phyloP scores from a whole-genome alignment of 768 basidiomycete genomes.

The Rhizopogon vulgaris region DNA sequence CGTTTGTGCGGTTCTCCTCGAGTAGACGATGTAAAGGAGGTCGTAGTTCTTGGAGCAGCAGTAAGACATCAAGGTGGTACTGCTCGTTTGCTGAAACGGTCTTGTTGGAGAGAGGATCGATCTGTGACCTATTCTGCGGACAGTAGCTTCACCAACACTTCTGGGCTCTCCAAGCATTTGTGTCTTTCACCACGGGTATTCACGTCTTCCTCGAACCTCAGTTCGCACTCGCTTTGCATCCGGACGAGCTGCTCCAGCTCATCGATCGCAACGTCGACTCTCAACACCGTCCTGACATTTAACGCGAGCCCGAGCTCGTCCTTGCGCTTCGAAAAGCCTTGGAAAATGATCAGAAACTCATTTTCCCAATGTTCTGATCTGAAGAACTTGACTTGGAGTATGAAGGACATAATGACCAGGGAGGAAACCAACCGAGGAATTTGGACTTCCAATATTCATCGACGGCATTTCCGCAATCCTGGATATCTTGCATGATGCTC shows the following conservation, averaged over 20 bases:
- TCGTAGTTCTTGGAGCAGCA: neutral
- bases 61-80: neutral
- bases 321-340: constrained; percentile 29
- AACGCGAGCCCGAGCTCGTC: constrained; percentile 31
- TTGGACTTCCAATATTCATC: constrained; percentile 41
- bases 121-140: neutral
- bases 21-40: neutral
- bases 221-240: constrained; percentile 20
- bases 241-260: neutral
- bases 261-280: constrained; percentile 26
- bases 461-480: constrained; percentile 37
- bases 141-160: neutral
- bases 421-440: constrained; percentile 29
- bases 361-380: constrained; percentile 31
- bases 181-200: constrained; percentile 24
- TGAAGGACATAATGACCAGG: no score
- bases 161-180: constrained; percentile 18
- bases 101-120: neutral
- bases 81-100: neutral
- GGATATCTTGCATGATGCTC: constrained; percentile 34
- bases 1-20: neutral
- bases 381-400: constrained; percentile 25
- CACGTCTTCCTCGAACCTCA: constrained; percentile 12
- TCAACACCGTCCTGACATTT: constrained; percentile 29
- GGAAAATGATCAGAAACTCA: constrained; percentile 28